Evolutionary conservation across 2,329 filamentous ascomycete species (phyloP).

Genomic region (Calonectria henricotiae): DNA sequence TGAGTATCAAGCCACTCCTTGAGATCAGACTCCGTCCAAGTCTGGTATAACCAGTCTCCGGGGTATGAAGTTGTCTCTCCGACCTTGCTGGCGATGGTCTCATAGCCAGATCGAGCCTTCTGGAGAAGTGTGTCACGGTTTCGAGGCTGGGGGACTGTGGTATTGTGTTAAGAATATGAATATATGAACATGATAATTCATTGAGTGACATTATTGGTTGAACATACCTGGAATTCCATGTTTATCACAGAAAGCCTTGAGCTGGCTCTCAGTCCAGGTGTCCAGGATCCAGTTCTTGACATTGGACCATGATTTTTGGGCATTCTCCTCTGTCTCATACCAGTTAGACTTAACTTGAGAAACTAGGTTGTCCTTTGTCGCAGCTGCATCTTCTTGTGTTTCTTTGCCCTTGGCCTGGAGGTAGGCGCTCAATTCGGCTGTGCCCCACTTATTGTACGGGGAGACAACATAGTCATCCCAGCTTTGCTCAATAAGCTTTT

Average conservation of each 20-base stretch:
- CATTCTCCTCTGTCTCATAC: conserved; percentile 85
- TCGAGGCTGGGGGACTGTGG: conserved; percentile 83
- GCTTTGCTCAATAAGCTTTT: conserved; percentile 89
- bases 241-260: conserved; percentile 94
- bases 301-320: conserved; percentile 79
- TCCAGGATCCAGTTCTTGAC: conserved; percentile 96
- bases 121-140: conserved; percentile 87
- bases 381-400: conserved; percentile 76
- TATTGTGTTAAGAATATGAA: conserved; percentile 4
- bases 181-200: too few relatives aligned
- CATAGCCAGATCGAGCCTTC: conserved; percentile 86
- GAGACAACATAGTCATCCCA: conserved; percentile 85
- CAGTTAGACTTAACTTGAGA: conserved; percentile 80
- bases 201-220: too few relatives aligned
- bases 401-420: conserved; percentile 81
- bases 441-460: conserved; percentile 86
- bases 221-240: conserved; percentile 81
- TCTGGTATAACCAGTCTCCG: conserved; percentile 92
- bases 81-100: conserved; percentile 79
- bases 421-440: conserved; percentile 77
- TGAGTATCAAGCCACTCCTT: conserved; percentile 95
- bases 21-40: conserved; percentile 93
- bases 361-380: conserved; percentile 79
- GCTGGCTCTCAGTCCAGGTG: conserved; percentile 92
- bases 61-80: conserved; percentile 90